These are phyloP conservation scores for Psilocybe sp. DNA, from an alignment of 768 basidiomycete species.

Conservation along the genomic window DNA sequence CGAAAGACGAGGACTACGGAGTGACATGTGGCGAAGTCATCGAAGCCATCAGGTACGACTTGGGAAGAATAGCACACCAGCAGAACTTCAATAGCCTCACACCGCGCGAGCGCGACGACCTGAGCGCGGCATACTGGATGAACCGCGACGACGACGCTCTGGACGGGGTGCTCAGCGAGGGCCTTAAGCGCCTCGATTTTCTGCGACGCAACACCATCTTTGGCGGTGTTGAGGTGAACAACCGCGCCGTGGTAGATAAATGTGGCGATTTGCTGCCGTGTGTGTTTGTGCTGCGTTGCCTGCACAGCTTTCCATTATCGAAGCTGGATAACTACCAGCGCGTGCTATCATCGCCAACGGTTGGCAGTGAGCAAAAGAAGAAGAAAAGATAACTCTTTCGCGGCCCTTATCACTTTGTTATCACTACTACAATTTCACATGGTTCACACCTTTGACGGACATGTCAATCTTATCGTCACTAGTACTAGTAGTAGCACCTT, in stretches of 20 bases:
- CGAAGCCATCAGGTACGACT: conserved; percentile 39
- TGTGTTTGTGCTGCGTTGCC: conserved; percentile 57
- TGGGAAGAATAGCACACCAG: conserved; percentile 49
- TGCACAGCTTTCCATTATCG: conserved; percentile 43
- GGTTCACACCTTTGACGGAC: no score
- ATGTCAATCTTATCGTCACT: no score
- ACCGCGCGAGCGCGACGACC: conserved; percentile 30
- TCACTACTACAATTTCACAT: no score
- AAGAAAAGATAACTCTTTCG: no score
- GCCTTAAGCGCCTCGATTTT: conserved; percentile 68
- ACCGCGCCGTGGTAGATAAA: conserved; percentile 37
- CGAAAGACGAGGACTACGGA: conserved; percentile 53
- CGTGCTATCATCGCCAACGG: no score
- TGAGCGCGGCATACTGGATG: conserved; percentile 53
- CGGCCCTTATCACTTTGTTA: no score
- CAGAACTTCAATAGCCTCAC: conserved; percentile 49
- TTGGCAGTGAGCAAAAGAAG: no score
- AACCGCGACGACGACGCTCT: conserved; percentile 68
- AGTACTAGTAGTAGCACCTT: no score
- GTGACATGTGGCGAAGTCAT: conserved; percentile 78
- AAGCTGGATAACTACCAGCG: conserved; percentile 50
- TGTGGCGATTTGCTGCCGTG: conserved; percentile 53
- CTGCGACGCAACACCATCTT: conserved; percentile 57
- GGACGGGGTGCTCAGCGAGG: conserved; percentile 62
- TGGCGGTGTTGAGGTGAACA: conserved; percentile 56